Evolutionary conservation across 495 filamentous ascomycete species (phyloP), one percentile per base, ranked within the genome.

Genomic region (Cryomyces minteri): DNA sequence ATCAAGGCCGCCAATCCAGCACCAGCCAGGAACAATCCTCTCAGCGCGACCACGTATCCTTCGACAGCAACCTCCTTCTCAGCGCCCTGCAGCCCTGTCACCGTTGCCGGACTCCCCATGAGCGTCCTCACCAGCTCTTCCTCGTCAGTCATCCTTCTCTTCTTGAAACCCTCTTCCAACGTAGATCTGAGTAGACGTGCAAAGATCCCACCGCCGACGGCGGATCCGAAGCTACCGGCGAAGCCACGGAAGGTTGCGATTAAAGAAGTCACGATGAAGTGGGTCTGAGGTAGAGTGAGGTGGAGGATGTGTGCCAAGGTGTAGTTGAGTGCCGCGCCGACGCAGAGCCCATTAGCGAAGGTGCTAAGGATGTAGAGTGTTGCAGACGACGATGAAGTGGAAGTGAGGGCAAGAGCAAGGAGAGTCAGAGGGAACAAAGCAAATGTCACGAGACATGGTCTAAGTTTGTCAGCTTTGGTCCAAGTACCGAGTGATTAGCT

Each of bases 161-260:
- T 64, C 4, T 54, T 54, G 50, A 86, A 84, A 0, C 79, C 77
- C 0, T 57, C 54, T 32, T 70, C 66, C 0, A 88, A 60, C 1
- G 64, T 57, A 1, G 43, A 53, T n/a, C 71, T 67, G 38, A 87
- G 55, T 5, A 72, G 62, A 4, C 83, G 69, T 7, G 67, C 62
- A 55, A 87, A 88, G 31, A 84, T 65, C 0, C 83, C 82, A 1
- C 83, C 82, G 5, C 82, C 83, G 14, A 84, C 79, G 0, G 81
- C 76, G 10, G 77, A 78, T 1, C 83, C 82, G 49, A 86, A 87
- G 46, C 70, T 76, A 4, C 79, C 82, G 1, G 81, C 80, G 47
- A 85, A 80, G 6, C 80, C 80, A 0, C 82, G 65, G 52, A 83
- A 83, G 4, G 80, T 87, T 5, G 78, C 70, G 0, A 87, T 50